These are phyloP conservation scores for Metschnikowia corniflorae DNA, from an alignment of 805 yeast species.

Conservation along the genomic window DNA sequence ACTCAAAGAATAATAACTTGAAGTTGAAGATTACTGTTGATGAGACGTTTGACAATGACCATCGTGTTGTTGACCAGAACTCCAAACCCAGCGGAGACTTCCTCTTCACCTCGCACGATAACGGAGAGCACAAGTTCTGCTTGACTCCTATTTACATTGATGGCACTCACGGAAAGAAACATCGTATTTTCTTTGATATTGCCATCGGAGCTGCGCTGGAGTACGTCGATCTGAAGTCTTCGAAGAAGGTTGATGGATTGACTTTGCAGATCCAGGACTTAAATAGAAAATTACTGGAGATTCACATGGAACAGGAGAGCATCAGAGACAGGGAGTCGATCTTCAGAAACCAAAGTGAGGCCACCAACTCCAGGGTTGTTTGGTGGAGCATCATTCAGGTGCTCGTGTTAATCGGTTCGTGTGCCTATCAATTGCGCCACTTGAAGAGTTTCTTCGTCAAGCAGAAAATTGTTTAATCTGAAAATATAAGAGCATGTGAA, in stretches of 20 bases:
- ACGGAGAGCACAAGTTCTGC: constrained; percentile 85
- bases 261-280: constrained; percentile 54
- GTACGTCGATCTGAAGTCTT: constrained; percentile 58
- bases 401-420: constrained; percentile 60
- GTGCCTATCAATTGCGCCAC: constrained; percentile 73
- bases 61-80: constrained; percentile 69
- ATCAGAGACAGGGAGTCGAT: constrained; percentile 74
- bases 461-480: constrained; percentile 70
- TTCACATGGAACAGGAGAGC: constrained; percentile 61
- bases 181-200: constrained; percentile 72
- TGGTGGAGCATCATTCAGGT: constrained; percentile 74
- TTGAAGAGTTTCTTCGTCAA: constrained; percentile 80
- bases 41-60: constrained; percentile 74
- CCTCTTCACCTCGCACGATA: constrained; percentile 75
- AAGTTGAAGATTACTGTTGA: constrained; percentile 48
- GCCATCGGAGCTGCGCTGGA: constrained; percentile 62
- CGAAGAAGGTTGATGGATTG: constrained; percentile 50
- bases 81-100: constrained; percentile 61
- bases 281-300: constrained; percentile 52
- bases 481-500: background rate
- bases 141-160: constrained; percentile 59
- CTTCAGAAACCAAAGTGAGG: constrained; percentile 76
- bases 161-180: constrained; percentile 59
- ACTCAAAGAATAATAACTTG: constrained; percentile 52
- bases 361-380: constrained; percentile 68